Evolutionary conservation across 495 filamentous ascomycete species (phyloP).

Genomic region (Tetracladium marchalianum): DNA sequence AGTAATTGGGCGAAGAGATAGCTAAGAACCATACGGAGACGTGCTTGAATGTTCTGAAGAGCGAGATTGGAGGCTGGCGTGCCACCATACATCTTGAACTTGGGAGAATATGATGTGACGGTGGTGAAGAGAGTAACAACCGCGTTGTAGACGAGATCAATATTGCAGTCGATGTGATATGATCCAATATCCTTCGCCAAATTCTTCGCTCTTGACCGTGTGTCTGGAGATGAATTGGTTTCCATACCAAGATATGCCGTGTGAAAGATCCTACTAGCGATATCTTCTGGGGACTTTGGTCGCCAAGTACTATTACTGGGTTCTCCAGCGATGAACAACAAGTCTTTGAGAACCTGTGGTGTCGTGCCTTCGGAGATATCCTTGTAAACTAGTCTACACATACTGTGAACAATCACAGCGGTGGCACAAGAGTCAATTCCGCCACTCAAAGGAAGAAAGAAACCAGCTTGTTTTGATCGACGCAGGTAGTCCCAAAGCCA

Average conservation of each 20-base stretch:
- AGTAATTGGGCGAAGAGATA: conserved; percentile 67
- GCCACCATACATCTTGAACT: conserved; percentile 64
- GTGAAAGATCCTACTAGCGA: conserved; percentile 55
- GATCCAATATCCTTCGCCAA: conserved; percentile 60
- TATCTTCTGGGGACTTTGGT: conserved; percentile 49
- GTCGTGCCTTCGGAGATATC: conserved; percentile 50
- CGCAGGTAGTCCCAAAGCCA: conserved; percentile 86
- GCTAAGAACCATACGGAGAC: conserved; percentile 68
- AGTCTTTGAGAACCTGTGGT: conserved; percentile 59
- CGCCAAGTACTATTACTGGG: conserved; percentile 38
- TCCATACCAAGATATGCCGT: conserved; percentile 78
- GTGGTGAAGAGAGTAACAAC: conserved; percentile 42
- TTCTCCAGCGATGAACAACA: conserved; percentile 50
- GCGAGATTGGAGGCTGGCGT: conserved; percentile 45
- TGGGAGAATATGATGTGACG: conserved; percentile 45
- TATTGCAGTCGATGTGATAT: conserved; percentile 63
- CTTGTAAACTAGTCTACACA: conserved; percentile 64
- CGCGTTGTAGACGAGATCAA: conserved; percentile 52
- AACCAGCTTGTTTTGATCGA: conserved; percentile 23
- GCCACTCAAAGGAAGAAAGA: conserved; percentile 44
- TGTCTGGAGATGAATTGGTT: conserved; percentile 60
- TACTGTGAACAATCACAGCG: conserved; percentile 60
- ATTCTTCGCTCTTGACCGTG: conserved; percentile 57
- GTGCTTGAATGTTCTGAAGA: conserved; percentile 76
- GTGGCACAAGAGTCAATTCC: conserved; percentile 64